These are phyloP conservation scores for Geosmithia morbida DNA, from an alignment of 2,329 filamentous ascomycete genomes.

Conservation along the genomic window DNA sequence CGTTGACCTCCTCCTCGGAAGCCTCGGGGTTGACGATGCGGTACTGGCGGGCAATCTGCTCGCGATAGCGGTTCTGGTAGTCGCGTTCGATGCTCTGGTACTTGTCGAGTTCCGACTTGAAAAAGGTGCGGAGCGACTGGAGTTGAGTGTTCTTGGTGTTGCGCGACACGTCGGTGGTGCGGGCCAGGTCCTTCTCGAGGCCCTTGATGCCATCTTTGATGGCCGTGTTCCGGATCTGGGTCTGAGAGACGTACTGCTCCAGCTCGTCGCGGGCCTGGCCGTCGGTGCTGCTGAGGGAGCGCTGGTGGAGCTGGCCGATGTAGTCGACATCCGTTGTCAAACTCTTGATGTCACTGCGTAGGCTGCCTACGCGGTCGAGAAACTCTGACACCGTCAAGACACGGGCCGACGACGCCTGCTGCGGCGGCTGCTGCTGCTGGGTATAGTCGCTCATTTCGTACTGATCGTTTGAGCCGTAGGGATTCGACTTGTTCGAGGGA, in stretches of 20 bases:
- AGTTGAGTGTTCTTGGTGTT: slow-evolving; percentile 57
- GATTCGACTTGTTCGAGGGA: slow-evolving; percentile 9
- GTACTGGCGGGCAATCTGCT: slow-evolving; percentile 70
- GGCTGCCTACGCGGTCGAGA: slow-evolving; percentile 49
- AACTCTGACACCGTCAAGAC: slow-evolving; percentile 45
- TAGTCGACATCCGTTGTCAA: slow-evolving; percentile 53
- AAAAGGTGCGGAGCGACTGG: slow-evolving; percentile 54
- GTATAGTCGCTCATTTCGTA: slow-evolving; percentile 41
- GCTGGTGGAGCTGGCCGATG: slow-evolving; percentile 58
- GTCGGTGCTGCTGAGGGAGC: slow-evolving; percentile 53
- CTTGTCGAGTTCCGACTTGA: slow-evolving; percentile 55
- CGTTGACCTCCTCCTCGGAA: slow-evolving; percentile 54
- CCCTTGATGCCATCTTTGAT: slow-evolving; percentile 70
- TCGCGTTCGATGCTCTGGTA: slow-evolving; percentile 58
- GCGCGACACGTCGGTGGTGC: slow-evolving; percentile 45
- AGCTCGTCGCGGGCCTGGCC: slow-evolving; percentile 38
- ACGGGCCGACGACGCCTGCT: slow-evolving; percentile 2
- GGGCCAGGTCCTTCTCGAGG: slow-evolving; percentile 55
- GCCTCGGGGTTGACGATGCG: slow-evolving; percentile 71
- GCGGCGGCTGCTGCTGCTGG: slow-evolving; percentile 12
- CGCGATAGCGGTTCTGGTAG: slow-evolving; percentile 57
- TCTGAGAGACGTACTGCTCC: slow-evolving; percentile 53
- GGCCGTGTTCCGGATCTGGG: slow-evolving; percentile 56
- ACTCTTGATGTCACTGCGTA: slow-evolving; percentile 52
- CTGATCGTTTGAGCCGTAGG: slow-evolving; percentile 15